Evolutionary conservation across 192 early-diverging fungal species (phyloP).

Genomic region (Coemansia sp.): DNA sequence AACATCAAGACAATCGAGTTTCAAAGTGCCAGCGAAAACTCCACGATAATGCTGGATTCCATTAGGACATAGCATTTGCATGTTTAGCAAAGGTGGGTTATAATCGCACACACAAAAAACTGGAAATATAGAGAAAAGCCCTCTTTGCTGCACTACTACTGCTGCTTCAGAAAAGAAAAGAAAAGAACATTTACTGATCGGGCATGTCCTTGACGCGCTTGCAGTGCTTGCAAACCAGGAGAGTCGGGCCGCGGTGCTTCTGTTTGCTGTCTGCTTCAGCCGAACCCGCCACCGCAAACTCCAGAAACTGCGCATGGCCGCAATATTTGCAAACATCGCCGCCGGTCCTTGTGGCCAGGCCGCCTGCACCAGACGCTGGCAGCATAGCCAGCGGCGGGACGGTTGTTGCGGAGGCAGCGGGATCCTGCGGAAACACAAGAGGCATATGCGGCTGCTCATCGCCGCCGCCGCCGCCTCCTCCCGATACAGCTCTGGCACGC

Average conservation of each 20-base stretch:
- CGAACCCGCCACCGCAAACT: constrained; percentile 38
- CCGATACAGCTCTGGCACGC: constrained; percentile 14
- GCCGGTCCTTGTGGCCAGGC: neutral
- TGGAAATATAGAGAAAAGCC: too few species aligned
- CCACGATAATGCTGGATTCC: too few species aligned
- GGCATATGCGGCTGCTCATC: neutral
- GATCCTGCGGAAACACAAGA: neutral
- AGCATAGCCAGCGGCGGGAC: neutral
- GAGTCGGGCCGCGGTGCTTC: constrained; percentile 4
- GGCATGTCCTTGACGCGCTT: constrained; percentile 45
- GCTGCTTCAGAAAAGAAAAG: too few species aligned
- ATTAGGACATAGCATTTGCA: too few species aligned
- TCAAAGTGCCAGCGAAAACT: too few species aligned
- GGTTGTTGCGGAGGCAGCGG: neutral
- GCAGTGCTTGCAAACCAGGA: constrained; percentile 44
- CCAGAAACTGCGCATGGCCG: constrained; percentile 29
- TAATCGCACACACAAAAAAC: too few species aligned
- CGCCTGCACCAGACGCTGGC: neutral
- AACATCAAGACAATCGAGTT: too few species aligned
- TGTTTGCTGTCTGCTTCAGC: neutral
- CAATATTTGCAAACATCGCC: constrained; percentile 31
- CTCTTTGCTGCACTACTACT: too few species aligned
- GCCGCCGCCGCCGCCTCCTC: too few species aligned
- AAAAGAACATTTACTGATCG: neutral
- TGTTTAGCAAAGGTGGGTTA: too few species aligned